Evolutionary conservation across 1,139 yeast genomes (phyloP), one percentile per base, ranked within the genome.

Genomic region (Nakaseomyces delphensis): DNA sequence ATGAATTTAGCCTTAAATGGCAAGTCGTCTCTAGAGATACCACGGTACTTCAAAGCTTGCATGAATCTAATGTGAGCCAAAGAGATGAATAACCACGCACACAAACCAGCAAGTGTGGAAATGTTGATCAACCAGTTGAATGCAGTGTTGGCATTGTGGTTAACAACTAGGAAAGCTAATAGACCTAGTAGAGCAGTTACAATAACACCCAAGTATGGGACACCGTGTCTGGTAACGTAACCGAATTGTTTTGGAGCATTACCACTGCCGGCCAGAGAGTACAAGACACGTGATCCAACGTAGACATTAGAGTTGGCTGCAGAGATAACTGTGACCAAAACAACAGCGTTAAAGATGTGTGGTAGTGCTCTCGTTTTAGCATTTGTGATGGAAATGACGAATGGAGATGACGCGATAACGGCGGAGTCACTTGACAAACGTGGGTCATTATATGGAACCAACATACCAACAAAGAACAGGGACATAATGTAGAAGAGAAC

Each of bases 41-140:
- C 75, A 63, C 83, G 73, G 21, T 62, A 58, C 53, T 70, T 74
- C 55, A 81, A 67, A 39, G 77, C 71, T 30, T 65, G 60, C 79
- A 78, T 78, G 63, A 79, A 80, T 60, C 84, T 70, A 46, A 81
- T 67, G 60, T 80, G 87, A 10, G 83, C 67, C 40, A 73, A 63
- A 27, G 79, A 69, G 48, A 81, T 80, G 65, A 78, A 76, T 42
- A 79, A 74, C 87, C 87, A 81, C 4, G 83, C 75, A 44, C 82
- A 77, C 51, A 82, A 67, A 42, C 89, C 89, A 20, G 87, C 79
- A 40, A 82, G 77, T 8, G 89, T 83, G 23, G 87, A 76, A 50
- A 89, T 79, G 64, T 85, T 85, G 50, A 86, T 75, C 53, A 87
- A 74, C 87, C 95, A 87, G 56, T 72, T 67, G 68, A 86, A 87